phyloP scores from a whole-genome alignment of 495 filamentous ascomycete genomes.

The Clohesyomyces aquaticus region DNA sequence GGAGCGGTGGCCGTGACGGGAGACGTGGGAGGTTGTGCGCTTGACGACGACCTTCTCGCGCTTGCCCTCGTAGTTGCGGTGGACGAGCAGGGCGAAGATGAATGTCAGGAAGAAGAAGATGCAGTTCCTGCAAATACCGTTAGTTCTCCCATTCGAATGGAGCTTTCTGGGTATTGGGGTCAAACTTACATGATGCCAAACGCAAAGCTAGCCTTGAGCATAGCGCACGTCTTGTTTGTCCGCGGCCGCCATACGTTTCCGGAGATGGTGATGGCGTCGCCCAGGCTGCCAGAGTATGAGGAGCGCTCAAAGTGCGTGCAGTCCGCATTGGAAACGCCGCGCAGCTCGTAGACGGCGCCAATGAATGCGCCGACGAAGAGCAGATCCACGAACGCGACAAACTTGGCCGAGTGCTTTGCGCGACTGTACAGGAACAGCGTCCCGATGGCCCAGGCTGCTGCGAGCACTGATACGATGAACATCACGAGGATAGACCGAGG shows the following conservation, averaged over 20 bases:
- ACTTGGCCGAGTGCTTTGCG: slow-evolving; percentile 68
- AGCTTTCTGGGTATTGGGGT: background rate
- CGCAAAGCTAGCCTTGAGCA: slow-evolving; percentile 86
- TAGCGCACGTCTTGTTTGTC: slow-evolving; percentile 76
- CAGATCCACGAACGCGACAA: slow-evolving; percentile 79
- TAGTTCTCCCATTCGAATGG: background rate
- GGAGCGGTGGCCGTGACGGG: slow-evolving; percentile 41
- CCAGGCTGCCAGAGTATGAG: slow-evolving; percentile 55
- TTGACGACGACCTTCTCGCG: slow-evolving; percentile 46
- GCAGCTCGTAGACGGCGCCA: slow-evolving; percentile 74
- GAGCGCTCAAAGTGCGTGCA: slow-evolving; percentile 62
- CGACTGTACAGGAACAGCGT: slow-evolving; percentile 82
- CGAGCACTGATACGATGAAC: slow-evolving; percentile 87
- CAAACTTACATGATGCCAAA: slow-evolving; percentile 71
- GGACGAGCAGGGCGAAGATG: slow-evolving; percentile 48
- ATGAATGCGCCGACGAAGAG: slow-evolving; percentile 82
- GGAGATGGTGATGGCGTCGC: slow-evolving; percentile 57
- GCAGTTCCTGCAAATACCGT: slow-evolving; percentile 53
- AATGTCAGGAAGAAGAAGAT: slow-evolving; percentile 79
- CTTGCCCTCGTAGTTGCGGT: slow-evolving; percentile 44
- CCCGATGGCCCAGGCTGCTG: slow-evolving; percentile 74
- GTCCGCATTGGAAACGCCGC: slow-evolving; percentile 67
- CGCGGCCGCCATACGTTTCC: slow-evolving; percentile 53
- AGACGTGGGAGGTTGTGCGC: slow-evolving; percentile 43
- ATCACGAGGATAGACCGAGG: slow-evolving; percentile 81